Percentiles rank a stretch among this genome's conserved stretches.
phyloP scores from a whole-genome alignment of 176 grass and related monocot species.

The bread wheat (Triticum aestivum) region IWGSC_CS_RefSeq_v2.1 NC_057799.1:550610376-550610875 shows the following conservation, averaged over 20 bases:
- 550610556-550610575: neutral
- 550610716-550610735: conserved; percentile 38
- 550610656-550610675: conserved; percentile 30
- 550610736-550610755: no score
- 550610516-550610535: conserved; percentile 60
- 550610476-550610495: conserved; percentile 61
- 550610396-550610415: conserved; percentile 53
- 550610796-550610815: conserved; percentile 38
- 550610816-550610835: conserved; percentile 46
- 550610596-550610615: neutral
- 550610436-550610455: conserved; percentile 26
- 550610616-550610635: neutral
- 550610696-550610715: conserved; percentile 48
- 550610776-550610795: conserved; percentile 11
- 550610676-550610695: conserved; percentile 46
- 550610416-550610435: conserved; percentile 49
- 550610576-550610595: conserved; percentile 28
- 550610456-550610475: conserved; percentile 59
- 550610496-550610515: conserved; percentile 64
- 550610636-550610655: conserved; percentile 34
- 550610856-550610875: neutral
- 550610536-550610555: conserved; percentile 41
- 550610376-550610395: conserved; percentile 58
- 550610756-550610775: neutral
- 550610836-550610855: neutral